Evolutionary conservation across 768 basidiomycete species (phyloP).

Genomic region (Agaricus sinodeliciosus): DNA sequence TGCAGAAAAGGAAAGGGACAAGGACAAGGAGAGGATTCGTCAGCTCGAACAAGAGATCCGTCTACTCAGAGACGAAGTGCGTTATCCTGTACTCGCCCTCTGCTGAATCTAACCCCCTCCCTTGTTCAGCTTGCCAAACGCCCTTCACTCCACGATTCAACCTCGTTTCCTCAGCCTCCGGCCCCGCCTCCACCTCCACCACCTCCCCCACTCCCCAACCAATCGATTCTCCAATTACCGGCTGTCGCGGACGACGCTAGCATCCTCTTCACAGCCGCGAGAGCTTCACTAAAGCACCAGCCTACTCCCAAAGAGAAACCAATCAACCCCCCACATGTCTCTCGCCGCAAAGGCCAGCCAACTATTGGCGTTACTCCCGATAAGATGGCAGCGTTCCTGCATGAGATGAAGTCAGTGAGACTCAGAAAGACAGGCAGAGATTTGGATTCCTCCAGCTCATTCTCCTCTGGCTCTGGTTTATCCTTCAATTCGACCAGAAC

Average conservation of each 20-base stretch:
- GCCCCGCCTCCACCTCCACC: constrained; percentile 36
- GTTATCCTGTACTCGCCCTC: constrained; percentile 2
- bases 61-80: constrained; percentile 51
- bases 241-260: constrained; percentile 19
- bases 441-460: constrained; percentile 10
- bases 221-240: constrained; percentile 28
- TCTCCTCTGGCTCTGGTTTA: constrained; percentile 6
- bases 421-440: constrained; percentile 44
- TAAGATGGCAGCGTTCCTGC: constrained; percentile 79
- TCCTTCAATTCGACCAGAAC: not conserved
- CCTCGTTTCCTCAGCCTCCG: constrained; percentile 27
- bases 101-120: not conserved
- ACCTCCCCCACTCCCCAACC: constrained; percentile 33
- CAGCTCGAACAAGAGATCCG: constrained; percentile 62
- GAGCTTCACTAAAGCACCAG: constrained; percentile 60
- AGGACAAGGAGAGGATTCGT: constrained; percentile 58
- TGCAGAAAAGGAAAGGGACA: constrained; percentile 35
- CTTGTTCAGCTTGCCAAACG: constrained; percentile 40
- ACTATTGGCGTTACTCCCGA: constrained; percentile 71
- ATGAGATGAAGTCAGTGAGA: constrained; percentile 71
- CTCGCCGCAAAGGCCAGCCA: constrained; percentile 49
- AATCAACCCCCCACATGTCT: constrained; percentile 42
- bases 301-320: constrained; percentile 57
- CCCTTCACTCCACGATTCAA: constrained; percentile 15
- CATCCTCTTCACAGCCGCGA: constrained; percentile 47